Evolutionary conservation across 352 stramenopile genomes (phyloP).

Genomic region (Achlya hypogyna): DNA sequence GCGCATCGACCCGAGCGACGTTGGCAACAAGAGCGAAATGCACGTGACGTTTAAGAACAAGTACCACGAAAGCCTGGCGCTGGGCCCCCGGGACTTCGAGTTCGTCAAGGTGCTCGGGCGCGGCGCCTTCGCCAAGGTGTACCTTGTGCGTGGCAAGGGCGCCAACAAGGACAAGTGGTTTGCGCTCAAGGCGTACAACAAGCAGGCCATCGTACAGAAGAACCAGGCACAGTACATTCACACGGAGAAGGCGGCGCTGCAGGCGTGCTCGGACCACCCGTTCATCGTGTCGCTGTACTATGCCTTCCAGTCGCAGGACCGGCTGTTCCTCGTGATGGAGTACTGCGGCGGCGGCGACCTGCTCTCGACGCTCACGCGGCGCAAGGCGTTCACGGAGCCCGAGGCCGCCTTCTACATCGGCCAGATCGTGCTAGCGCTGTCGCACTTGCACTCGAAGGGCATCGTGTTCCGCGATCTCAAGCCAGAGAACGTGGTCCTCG

Average conservation of each 20-base stretch:
- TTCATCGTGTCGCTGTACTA: constrained; percentile 82
- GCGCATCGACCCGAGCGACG: constrained; percentile 56
- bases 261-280: constrained; percentile 76
- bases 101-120: constrained; percentile 79
- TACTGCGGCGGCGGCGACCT: constrained; percentile 76
- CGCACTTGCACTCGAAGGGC: constrained; percentile 77
- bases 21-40: constrained; percentile 28
- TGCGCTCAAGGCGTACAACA: constrained; percentile 83
- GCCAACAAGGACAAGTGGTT: constrained; percentile 84
- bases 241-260: constrained; percentile 71
- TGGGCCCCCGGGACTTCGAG: constrained; percentile 77
- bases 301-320: constrained; percentile 78
- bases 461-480: constrained; percentile 85
- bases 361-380: constrained; percentile 61
- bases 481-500: constrained; percentile 81
- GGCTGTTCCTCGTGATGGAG: constrained; percentile 79
- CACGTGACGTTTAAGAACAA: constrained; percentile 87
- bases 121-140: constrained; percentile 78
- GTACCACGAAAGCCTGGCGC: constrained; percentile 74
- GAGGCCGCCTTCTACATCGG: constrained; percentile 81
- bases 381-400: constrained; percentile 69
- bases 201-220: constrained; percentile 82
- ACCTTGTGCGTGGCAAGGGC: constrained; percentile 71
- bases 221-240: constrained; percentile 84
- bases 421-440: constrained; percentile 70